Percentiles rank a stretch among this genome's conserved stretches.
Evolutionary conservation across 495 filamentous ascomycete species (phyloP).

Genomic region (Clavariopsis aquatica): DNA sequence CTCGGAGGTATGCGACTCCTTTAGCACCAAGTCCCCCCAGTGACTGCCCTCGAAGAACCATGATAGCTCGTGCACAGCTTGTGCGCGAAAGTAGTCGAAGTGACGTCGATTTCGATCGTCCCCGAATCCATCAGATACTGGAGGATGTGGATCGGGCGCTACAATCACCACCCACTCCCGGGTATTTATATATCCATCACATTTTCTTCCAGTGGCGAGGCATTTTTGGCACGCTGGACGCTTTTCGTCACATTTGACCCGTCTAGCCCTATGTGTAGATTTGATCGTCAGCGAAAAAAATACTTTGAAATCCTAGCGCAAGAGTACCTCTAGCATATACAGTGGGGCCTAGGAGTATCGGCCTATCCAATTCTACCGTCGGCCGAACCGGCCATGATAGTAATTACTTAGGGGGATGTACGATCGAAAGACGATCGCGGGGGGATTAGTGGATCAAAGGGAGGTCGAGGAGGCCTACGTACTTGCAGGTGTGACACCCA

Average conservation of each 20-base stretch:
- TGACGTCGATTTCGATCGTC: constrained; percentile 30
- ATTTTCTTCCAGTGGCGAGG: constrained; percentile 45
- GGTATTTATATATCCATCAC: constrained; percentile 47
- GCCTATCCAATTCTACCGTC: neutral
- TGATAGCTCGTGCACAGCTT: constrained; percentile 26
- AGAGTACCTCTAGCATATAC: neutral
- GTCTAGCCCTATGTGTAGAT: constrained; percentile 40
- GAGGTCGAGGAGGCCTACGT: constrained; percentile 8
- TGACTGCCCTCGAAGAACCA: constrained; percentile 28
- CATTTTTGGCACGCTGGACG: constrained; percentile 49
- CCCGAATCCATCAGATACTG: constrained; percentile 29
- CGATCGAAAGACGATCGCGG: neutral
- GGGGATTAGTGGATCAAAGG: neutral
- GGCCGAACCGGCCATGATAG: neutral
- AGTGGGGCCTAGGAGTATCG: neutral
- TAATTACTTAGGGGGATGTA: neutral
- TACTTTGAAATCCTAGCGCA: neutral
- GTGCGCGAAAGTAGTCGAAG: constrained; percentile 31
- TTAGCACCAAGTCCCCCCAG: constrained; percentile 28
- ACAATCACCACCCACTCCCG: constrained; percentile 27
- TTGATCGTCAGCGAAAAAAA: constrained; percentile 7
- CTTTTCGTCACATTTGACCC: constrained; percentile 52
- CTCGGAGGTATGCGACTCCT: constrained; percentile 15
- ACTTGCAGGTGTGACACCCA: constrained; percentile 36
- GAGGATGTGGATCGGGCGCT: constrained; percentile 21